Percentiles rank a stretch among this genome's conserved stretches.
Conservation (phyloP, 495 filamentous ascomycete genomes). For the Peziza echinospora region DNA sequence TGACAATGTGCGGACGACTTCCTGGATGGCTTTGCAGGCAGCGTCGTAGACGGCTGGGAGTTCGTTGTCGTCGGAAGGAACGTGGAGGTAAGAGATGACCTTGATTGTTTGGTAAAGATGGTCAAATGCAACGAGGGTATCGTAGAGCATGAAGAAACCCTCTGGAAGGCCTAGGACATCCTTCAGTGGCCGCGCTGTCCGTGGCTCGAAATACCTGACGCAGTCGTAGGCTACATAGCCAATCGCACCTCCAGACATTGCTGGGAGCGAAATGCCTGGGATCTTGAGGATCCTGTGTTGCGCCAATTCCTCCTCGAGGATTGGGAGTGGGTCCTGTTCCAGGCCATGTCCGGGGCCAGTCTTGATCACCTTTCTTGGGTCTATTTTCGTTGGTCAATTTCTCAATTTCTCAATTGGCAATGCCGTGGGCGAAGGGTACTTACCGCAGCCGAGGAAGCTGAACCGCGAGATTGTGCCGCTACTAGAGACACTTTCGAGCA, state of each 20-base stretch:
- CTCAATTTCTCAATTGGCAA: constrained; percentile 1
- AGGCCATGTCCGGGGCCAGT: constrained; percentile 74
- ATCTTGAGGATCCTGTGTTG: constrained; percentile 56
- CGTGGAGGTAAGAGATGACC: constrained; percentile 66
- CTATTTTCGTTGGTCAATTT: constrained; percentile 19
- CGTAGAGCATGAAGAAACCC: constrained; percentile 91
- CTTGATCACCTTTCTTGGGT: constrained; percentile 64
- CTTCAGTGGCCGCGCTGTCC: constrained; percentile 64
- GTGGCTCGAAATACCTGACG: constrained; percentile 90
- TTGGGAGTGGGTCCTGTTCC: constrained; percentile 58
- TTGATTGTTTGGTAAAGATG: constrained; percentile 83
- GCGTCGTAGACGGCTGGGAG: constrained; percentile 39
- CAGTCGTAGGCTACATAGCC: constrained; percentile 97
- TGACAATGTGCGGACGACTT: constrained; percentile 45
- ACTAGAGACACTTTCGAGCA: constrained; percentile 86
- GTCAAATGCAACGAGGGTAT: constrained; percentile 87
- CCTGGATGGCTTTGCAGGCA: constrained; percentile 38
- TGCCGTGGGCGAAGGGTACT: constrained; percentile 8
- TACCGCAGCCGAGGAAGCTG: constrained; percentile 80
- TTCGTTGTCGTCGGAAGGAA: constrained; percentile 32
- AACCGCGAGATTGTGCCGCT: constrained; percentile 79
- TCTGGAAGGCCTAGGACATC: constrained; percentile 77
- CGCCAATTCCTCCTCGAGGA: constrained; percentile 56
- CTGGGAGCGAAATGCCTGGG: constrained; percentile 58
- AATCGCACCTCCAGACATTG: constrained; percentile 74